Evolutionary conservation across 2,329 filamentous ascomycete genomes (phyloP).

Genomic region (Raffaelea arxii): DNA sequence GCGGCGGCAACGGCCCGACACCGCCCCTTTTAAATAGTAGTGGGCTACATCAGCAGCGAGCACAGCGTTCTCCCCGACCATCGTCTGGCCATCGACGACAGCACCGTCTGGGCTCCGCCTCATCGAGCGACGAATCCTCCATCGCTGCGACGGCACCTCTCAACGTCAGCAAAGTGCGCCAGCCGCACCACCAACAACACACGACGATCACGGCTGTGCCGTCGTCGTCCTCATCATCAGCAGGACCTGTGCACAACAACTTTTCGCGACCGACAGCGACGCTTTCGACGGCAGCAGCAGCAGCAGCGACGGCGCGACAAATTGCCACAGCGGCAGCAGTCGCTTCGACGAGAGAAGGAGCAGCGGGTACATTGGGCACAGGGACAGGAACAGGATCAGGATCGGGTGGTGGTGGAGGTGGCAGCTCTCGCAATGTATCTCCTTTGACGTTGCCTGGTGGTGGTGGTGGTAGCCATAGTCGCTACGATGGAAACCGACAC

Average conservation of each 20-base stretch:
- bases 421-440: slow-evolving; percentile 26
- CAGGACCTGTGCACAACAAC: slow-evolving; percentile 37
- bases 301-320: slow-evolving; percentile 11
- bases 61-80: neutral
- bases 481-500: slow-evolving; percentile 8
- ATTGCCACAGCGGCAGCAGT: slow-evolving; percentile 1
- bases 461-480: slow-evolving; percentile 11
- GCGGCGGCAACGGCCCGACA: slow-evolving; percentile 12
- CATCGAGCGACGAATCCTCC: slow-evolving; percentile 32
- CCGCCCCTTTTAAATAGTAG: slow-evolving; percentile 20
- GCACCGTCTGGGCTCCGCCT: slow-evolving; percentile 34
- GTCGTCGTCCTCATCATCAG: neutral
- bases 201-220: slow-evolving; percentile 25
- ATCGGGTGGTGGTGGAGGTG: too few relatives aligned
- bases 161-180: slow-evolving; percentile 33
- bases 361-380: slow-evolving; percentile 3
- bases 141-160: slow-evolving; percentile 20
- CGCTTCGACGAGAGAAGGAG: slow-evolving; percentile 3
- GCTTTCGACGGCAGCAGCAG: slow-evolving; percentile 19
- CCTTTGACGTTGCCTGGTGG: slow-evolving; percentile 29
- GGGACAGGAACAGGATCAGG: too few relatives aligned
- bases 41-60: slow-evolving; percentile 17
- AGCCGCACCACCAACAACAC: slow-evolving; percentile 2
- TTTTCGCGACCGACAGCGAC: slow-evolving; percentile 44
- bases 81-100: slow-evolving; percentile 28